Evolutionary conservation across 345 rosid genomes (phyloP).

Genomic region (Bruguiera sexangula): DNA sequence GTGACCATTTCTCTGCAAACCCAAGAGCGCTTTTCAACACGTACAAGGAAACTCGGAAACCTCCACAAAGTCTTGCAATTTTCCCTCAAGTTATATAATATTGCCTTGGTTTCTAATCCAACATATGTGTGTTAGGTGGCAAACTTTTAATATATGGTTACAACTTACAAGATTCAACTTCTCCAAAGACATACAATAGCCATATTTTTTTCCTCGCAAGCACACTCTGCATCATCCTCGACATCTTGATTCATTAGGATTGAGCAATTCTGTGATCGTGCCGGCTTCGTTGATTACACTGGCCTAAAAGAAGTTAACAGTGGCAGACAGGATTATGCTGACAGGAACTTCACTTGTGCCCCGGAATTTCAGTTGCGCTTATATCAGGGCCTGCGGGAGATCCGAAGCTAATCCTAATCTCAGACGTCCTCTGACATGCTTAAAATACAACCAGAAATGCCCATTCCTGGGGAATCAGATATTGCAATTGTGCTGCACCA

Average conservation of each 20-base stretch:
- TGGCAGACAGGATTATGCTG: not conserved
- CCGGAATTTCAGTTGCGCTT: not conserved
- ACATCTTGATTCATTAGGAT: not conserved
- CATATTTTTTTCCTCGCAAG: not conserved
- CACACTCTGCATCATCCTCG: not conserved
- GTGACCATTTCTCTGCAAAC: not conserved
- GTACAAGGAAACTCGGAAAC: not conserved
- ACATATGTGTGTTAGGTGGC: not conserved
- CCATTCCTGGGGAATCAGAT: constrained; percentile 3
- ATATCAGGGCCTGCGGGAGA: too few species aligned
- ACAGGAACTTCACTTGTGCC: not conserved
- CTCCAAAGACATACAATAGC: not conserved
- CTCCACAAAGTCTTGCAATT: not conserved
- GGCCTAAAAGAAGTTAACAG: not conserved
- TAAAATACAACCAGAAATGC: not conserved
- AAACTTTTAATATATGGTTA: not conserved
- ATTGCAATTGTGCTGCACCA: not conserved
- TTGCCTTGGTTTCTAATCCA: not conserved
- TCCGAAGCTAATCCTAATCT: not conserved
- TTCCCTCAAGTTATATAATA: not conserved
- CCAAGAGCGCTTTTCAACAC: not conserved
- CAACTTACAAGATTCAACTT: not conserved
- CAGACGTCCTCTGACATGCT: not conserved
- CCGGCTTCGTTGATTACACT: too few species aligned
- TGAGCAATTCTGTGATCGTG: too few species aligned